Evolutionary conservation across 441 rosid species (phyloP).

Genomic region (Flueggea neowawraea): DNA sequence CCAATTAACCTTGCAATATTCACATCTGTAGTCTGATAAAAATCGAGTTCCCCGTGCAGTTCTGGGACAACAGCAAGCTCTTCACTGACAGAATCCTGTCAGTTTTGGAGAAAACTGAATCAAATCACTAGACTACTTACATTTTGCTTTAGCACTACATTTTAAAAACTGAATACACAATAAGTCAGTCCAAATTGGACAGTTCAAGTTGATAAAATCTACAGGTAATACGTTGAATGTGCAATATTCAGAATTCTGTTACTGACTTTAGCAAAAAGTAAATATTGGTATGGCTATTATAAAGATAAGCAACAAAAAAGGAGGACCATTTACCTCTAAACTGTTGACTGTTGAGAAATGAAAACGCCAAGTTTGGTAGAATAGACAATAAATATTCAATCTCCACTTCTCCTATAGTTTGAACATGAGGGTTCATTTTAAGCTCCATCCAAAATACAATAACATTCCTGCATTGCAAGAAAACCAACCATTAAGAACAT

Average conservation of each 20-base stretch:
- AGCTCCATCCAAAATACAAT: slow-evolving; percentile 34
- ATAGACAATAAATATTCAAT: slow-evolving; percentile 20
- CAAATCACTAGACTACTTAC: too few relatives aligned
- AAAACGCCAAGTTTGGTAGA: slow-evolving; percentile 25
- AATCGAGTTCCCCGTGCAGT: slow-evolving; percentile 43
- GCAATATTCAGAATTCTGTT: too few relatives aligned
- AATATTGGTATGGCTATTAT: too few relatives aligned
- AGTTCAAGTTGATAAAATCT: too few relatives aligned
- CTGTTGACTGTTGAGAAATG: slow-evolving; percentile 23
- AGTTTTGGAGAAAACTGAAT: neutral
- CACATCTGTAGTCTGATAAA: slow-evolving; percentile 53
- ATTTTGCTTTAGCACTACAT: too few relatives aligned
- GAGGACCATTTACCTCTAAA: slow-evolving; percentile 25
- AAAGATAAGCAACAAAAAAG: neutral
- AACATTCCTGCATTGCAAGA: slow-evolving; percentile 25
- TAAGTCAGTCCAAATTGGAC: too few relatives aligned
- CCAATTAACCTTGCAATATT: slow-evolving; percentile 56
- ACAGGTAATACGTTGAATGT: too few relatives aligned
- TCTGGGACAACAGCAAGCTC: slow-evolving; percentile 65
- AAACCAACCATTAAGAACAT: too few relatives aligned
- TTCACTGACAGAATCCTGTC: slow-evolving; percentile 54
- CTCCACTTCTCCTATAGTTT: slow-evolving; percentile 14
- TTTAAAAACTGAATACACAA: too few relatives aligned
- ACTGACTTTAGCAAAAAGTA: too few relatives aligned
- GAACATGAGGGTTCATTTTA: slow-evolving; percentile 6